These are phyloP conservation scores for Glomus cerebriforme DNA, from an alignment of 192 early-diverging fungal genomes.

Conservation along the genomic window DNA sequence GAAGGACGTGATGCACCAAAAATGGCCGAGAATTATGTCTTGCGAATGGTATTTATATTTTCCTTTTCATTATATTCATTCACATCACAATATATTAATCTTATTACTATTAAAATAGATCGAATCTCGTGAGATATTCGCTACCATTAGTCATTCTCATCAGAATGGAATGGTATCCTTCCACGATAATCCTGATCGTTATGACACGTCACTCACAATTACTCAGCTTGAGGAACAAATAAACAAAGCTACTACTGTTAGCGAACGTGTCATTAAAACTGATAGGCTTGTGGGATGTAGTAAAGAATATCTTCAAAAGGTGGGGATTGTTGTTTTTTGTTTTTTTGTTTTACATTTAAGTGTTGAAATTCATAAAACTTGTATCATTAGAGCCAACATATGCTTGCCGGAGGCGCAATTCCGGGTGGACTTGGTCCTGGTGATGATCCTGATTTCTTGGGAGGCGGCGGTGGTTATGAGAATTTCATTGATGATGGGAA, in stretches of 20 bases:
- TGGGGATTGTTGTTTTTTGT: background rate
- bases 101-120: slow-evolving; percentile 39
- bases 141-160: slow-evolving; percentile 49
- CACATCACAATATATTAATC: background rate
- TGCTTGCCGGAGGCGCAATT: slow-evolving; percentile 1
- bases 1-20: slow-evolving; percentile 38
- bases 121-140: slow-evolving; percentile 51
- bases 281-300: slow-evolving; percentile 20
- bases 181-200: slow-evolving; percentile 59
- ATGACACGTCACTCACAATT: slow-evolving; percentile 44
- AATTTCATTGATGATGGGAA: slow-evolving; percentile 18
- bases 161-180: slow-evolving; percentile 70
- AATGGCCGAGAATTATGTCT: slow-evolving; percentile 57
- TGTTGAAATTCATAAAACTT: background rate
- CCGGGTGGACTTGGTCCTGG: background rate
- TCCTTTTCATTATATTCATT: background rate
- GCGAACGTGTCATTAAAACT: slow-evolving; percentile 27
- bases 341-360: background rate
- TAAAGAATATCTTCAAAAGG: slow-evolving; percentile 32
- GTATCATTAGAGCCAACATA: slow-evolving; percentile 1
- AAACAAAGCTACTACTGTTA: slow-evolving; percentile 33
- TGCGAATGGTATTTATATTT: slow-evolving; percentile 58
- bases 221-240: slow-evolving; percentile 52
- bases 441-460: slow-evolving; percentile 19
- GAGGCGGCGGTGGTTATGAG: background rate